Conservation (phyloP, 2,329 filamentous ascomycete genomes). For the Diaporthe longicolla region DNA sequence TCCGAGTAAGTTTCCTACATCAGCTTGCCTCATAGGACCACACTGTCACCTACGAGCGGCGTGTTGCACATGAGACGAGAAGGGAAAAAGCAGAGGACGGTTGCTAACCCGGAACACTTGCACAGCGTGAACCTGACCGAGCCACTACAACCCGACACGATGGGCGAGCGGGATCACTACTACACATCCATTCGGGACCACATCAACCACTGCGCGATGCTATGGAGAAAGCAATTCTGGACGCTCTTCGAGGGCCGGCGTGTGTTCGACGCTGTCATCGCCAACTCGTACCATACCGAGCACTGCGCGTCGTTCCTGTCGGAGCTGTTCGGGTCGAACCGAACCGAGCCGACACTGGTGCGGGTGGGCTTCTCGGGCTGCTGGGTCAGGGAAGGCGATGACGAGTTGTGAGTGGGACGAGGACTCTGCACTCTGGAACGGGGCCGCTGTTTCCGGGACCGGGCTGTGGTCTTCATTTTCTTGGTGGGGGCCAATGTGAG, state of each 20-base stretch:
- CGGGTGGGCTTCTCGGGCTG: conserved; percentile 38
- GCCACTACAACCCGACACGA: conserved; percentile 43
- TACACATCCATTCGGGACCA: conserved; percentile 48
- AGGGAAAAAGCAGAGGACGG: background rate
- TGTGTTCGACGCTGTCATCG: conserved; percentile 45
- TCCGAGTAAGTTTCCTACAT: conserved; percentile 39
- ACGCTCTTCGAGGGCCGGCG: conserved; percentile 45
- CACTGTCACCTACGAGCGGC: background rate
- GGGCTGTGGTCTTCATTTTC: background rate
- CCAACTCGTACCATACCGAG: conserved; percentile 47
- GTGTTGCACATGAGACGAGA: no score
- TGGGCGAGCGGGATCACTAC: conserved; percentile 47
- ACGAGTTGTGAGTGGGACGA: conserved; percentile 1
- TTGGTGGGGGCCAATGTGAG: background rate
- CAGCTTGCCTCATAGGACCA: background rate
- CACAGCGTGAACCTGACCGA: conserved; percentile 44
- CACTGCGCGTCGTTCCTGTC: conserved; percentile 49
- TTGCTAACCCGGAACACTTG: background rate
- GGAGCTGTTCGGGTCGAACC: conserved; percentile 44
- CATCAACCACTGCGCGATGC: conserved; percentile 48
- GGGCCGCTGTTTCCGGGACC: conserved; percentile 13
- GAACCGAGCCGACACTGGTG: conserved; percentile 44
- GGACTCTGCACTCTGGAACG: background rate
- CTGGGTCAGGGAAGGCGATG: conserved; percentile 24
- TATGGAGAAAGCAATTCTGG: conserved; percentile 48